A percentile compares a stretch with the other conserved stretches of the same genome.
phyloP scores from a whole-genome alignment of 345 rosid species.

The Acer yangbiense region DNA sequence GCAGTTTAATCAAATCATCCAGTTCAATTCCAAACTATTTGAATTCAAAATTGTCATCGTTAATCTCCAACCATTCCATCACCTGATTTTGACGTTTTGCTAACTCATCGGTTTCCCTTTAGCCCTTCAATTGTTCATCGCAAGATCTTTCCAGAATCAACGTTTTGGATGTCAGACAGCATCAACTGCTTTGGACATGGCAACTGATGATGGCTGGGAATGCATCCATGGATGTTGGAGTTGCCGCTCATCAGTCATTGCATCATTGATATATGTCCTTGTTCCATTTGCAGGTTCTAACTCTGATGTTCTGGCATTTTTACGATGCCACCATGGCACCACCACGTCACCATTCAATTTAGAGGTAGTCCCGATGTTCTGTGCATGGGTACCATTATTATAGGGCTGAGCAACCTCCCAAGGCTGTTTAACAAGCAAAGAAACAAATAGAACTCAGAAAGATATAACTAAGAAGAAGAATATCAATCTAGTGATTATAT shows the following conservation, averaged over 20 bases:
- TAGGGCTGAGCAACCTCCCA: conserved; percentile 23
- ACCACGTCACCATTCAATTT: background rate
- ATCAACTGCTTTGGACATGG: background rate
- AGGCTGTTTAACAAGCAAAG: conserved; percentile 18
- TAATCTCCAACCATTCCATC: background rate
- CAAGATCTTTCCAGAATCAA: background rate
- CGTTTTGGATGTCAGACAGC: background rate
- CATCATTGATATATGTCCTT: conserved; percentile 1
- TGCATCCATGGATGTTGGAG: conserved; percentile 1
- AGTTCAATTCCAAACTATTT: background rate
- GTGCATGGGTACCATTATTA: background rate
- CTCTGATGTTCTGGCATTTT: background rate
- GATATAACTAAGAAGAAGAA: background rate
- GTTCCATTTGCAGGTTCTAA: background rate
- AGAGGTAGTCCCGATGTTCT: background rate
- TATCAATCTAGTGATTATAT: background rate
- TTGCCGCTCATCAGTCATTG: background rate
- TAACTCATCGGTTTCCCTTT: background rate
- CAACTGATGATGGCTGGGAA: background rate
- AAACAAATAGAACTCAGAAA: background rate
- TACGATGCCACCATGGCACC: conserved; percentile 20
- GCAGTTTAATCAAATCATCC: background rate
- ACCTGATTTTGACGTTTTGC: background rate
- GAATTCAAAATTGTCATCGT: background rate
- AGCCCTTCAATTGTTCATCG: background rate